Evolutionary conservation across 148 eudicot species (phyloP).

Genomic region (Selenicereus undatus): DNA sequence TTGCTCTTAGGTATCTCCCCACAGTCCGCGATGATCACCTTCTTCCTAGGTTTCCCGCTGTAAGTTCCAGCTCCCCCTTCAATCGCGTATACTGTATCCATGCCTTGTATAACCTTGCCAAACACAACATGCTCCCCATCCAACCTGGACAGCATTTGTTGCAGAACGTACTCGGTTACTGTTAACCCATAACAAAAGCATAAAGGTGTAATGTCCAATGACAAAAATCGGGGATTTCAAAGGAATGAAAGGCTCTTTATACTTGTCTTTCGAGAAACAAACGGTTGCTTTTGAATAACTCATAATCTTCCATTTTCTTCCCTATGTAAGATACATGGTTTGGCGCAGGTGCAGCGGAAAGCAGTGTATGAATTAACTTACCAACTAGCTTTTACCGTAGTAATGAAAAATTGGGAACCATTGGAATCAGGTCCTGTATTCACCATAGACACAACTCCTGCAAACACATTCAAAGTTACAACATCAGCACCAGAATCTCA

Average conservation of each 20-base stretch:
- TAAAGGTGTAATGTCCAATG: too few relatives aligned
- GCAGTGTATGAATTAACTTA: conserved; percentile 31
- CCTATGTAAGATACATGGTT: background rate
- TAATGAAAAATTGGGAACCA: conserved; percentile 92
- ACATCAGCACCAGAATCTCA: conserved; percentile 7
- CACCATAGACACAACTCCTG: conserved; percentile 91
- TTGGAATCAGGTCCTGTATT: conserved; percentile 92
- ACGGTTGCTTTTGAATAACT: too few relatives aligned
- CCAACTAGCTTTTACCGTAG: conserved; percentile 93
- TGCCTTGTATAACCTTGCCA: conserved; percentile 90
- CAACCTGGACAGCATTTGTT: conserved; percentile 43
- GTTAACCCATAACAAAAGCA: background rate
- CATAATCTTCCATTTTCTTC: background rate
- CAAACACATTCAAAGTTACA: conserved; percentile 11
- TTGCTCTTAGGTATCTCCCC: conserved; percentile 86
- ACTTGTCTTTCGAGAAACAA: too few relatives aligned
- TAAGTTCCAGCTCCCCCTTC: conserved; percentile 98
- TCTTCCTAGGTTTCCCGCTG: conserved; percentile 90
- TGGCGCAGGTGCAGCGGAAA: background rate
- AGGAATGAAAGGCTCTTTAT: background rate
- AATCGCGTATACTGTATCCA: conserved; percentile 86
- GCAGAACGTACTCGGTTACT: too few relatives aligned
- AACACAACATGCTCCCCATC: conserved; percentile 91
- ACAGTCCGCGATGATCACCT: conserved; percentile 77
- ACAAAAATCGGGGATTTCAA: background rate